Evolutionary conservation across 805 yeast genomes (phyloP), one percentile per base, ranked within the genome.

Genomic region (Yarrowia sp.): DNA sequence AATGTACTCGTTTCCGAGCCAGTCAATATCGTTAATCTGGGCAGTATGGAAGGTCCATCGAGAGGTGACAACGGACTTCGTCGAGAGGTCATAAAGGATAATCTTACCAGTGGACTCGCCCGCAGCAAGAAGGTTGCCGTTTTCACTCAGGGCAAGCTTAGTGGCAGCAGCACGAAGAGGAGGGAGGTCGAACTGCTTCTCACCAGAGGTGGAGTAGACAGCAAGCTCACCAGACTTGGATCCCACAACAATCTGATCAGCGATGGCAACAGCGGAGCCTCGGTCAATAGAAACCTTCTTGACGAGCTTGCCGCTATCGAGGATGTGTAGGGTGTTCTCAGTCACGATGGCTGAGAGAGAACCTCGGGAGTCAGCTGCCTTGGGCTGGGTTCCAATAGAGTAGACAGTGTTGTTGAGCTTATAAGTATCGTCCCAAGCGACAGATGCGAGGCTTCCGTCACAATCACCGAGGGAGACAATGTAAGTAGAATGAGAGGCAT

Each of bases 21-120:
- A 95, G 24, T 85, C 75, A 54, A 95, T 89, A 32, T 86, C 82
- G 66, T 84, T 85, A 67, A 95, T 88, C 64, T 83, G 85, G 65
- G 96, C 87, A 1, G 92, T 89, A 74, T 95, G 98, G 85, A 90
- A 93, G 0, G 96, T 87, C 99, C 99, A 95, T 73, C 98, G 84
- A 0, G 96, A 85, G 2, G 98, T 91, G 19, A 75, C 71, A 8
- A 90, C 77, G 2, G 81, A 69, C 59, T 79, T 82, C 41, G 85
- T 85, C 2, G 73, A 74, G 7, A 85, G 73, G 68, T 84, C 81
- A 75, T 84, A 91, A 38, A 92, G 79, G n/a, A 87, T 76, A 68
- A 92, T 90, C 74, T 93, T 95, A 35, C 99, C 99, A 62, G 88
- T 80, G 5, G 81, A 80, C 71, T 92, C 98, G 62, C 97, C 98